Base-by-base conservation (phyloP, 768 basidiomycete genomes). In the Naganishia onofrii region DNA sequence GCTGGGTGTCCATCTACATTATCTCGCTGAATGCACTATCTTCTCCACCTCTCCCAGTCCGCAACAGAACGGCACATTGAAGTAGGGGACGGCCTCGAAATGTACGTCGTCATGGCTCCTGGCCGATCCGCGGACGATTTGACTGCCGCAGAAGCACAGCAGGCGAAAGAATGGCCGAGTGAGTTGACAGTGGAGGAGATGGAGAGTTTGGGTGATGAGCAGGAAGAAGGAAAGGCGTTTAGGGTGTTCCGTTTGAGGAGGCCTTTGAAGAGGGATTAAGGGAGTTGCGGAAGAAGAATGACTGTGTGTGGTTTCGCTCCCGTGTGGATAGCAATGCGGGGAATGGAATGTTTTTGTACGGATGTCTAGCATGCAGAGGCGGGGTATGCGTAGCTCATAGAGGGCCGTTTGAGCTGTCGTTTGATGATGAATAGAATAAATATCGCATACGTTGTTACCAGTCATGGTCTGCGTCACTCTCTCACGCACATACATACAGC, bases 61-160 rank as follows among this genome's bases (percentile, higher is more conserved):
- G 96, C 96, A 31, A 98, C 96, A 17, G 96, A 99, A 83, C 88
- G 96, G 73, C 95, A 98, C 82, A 98, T 98, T 78, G 94, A 98
- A 87, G 94, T 99, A 72, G 95, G 95, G 53, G 95, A 98, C 80
- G 92, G 92, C 3, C 85, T 98, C 42, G 93, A 98, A 79, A 90
- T 95, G 72, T 95, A 89, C 77, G 85, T 97, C 68, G 88, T 92
- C 54, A 84, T 94, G 53, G 87, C 90, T 38, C 87, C 85, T 76
- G 89, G 85, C 51, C 87, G 88, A 34, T 83, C 84, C 36, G 75
- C 87, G 66, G 86, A 88, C 71, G 87, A 79, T 66, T 64, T 81
- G 36, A 63, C 60, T 54, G 34, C 76, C 23, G 79, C 72, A 15
- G 72, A 76, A 44, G 73, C 70, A 0, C 60, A 71, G 44, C 29